Evolutionary conservation across 108 stramenopile species (phyloP).

Genomic region (Nitzschia sp.): DNA sequence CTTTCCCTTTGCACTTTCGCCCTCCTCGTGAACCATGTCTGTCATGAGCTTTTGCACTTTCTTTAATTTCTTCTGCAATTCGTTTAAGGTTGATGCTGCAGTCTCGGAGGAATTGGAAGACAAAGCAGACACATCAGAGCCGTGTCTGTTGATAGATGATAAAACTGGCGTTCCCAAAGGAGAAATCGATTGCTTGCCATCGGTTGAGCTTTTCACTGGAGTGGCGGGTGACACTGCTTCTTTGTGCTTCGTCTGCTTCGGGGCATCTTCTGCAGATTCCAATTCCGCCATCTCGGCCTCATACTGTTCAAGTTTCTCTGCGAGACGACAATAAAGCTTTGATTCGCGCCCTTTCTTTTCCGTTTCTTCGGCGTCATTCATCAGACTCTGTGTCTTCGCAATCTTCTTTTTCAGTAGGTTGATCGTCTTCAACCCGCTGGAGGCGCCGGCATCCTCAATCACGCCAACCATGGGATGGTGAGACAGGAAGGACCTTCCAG

Average conservation of each 20-base stretch:
- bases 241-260: neutral
- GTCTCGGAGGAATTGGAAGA: neutral
- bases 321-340: neutral
- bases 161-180: neutral
- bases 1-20: neutral
- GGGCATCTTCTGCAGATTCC: neutral
- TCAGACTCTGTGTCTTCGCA: neutral
- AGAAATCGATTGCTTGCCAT: neutral
- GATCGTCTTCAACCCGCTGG: too few species aligned
- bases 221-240: neutral
- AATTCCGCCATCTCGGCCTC: neutral
- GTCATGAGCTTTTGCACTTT: neutral
- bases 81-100: neutral
- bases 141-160: neutral
- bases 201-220: neutral
- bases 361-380: conserved; percentile 2
- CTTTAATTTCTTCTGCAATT: neutral
- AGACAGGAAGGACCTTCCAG: too few species aligned
- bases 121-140: neutral
- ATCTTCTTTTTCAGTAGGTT: neutral
- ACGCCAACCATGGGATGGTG: too few species aligned
- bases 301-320: neutral
- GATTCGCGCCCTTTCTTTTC: neutral
- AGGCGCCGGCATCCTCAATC: too few species aligned
- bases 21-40: neutral